Conservation (phyloP, 2,329 filamentous ascomycete species). For the Cyphellophora europaea region DNA sequence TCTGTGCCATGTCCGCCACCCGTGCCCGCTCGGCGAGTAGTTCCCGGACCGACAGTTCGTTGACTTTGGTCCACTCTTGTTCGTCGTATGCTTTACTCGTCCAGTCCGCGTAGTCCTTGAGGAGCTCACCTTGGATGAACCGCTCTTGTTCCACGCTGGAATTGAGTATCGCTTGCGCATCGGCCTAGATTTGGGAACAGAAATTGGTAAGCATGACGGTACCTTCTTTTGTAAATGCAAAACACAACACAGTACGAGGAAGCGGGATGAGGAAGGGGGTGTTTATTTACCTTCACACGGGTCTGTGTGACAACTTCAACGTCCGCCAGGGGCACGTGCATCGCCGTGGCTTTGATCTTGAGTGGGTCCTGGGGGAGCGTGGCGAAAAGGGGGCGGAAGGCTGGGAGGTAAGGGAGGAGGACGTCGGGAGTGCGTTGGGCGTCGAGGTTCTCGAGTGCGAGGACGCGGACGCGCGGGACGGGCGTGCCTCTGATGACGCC, state of each 20-base stretch:
- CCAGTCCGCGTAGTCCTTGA: constrained; percentile 65
- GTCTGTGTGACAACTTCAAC: constrained; percentile 78
- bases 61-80: constrained; percentile 68
- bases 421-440: constrained; percentile 71
- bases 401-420: constrained; percentile 69
- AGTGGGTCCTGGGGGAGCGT: constrained; percentile 56
- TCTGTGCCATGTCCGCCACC: constrained; percentile 53
- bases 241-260: too few species aligned
- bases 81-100: constrained; percentile 69
- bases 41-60: constrained; percentile 72
- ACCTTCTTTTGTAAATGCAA: too few species aligned
- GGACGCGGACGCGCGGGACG: constrained; percentile 63
- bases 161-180: constrained; percentile 29
- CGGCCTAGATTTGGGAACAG: constrained; percentile 20
- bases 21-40: constrained; percentile 62
- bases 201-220: constrained; percentile 17
- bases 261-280: too few species aligned
- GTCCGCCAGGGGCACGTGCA: constrained; percentile 64
- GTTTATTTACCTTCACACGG: constrained; percentile 41
- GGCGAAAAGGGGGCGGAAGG: constrained; percentile 59
- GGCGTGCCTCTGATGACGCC: constrained; percentile 55
- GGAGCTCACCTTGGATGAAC: constrained; percentile 59
- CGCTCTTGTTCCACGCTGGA: constrained; percentile 39
- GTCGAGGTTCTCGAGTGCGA: constrained; percentile 64
- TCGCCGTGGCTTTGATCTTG: constrained; percentile 58